Conservation (phyloP, 768 basidiomycete species). For the Mycena galericulata region DNA sequence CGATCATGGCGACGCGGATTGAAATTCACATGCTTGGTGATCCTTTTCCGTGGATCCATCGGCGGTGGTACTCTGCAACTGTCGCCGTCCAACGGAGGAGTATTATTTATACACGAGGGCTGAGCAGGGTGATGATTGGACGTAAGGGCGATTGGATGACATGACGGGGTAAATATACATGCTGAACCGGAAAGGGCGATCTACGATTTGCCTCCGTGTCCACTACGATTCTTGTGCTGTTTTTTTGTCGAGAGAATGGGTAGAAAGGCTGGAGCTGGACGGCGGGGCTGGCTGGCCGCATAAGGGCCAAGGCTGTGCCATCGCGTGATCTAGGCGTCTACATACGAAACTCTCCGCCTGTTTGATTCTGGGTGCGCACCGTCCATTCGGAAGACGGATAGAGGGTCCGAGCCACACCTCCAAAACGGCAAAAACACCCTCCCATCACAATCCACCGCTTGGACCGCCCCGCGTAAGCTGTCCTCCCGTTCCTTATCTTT, state of each 20-base stretch:
- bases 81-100: neutral
- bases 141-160: slow-evolving; percentile 35
- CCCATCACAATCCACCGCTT: slow-evolving; percentile 23
- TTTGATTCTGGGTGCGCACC: slow-evolving; percentile 20
- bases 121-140: slow-evolving; percentile 31
- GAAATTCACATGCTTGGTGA: no score
- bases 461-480: slow-evolving; percentile 27
- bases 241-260: neutral
- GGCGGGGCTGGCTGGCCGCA: neutral
- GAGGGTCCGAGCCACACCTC: slow-evolving; percentile 5
- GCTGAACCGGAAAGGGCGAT: slow-evolving; percentile 29
- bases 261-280: neutral
- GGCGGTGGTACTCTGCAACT: neutral
- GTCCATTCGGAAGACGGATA: slow-evolving; percentile 19
- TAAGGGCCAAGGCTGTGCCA: neutral
- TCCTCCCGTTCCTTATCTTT: slow-evolving; percentile 4
- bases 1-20: no score
- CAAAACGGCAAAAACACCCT: slow-evolving; percentile 9
- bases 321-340: neutral
- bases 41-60: no score
- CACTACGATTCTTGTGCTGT: neutral
- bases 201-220: slow-evolving; percentile 29
- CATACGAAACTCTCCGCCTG: slow-evolving; percentile 9
- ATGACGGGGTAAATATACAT: slow-evolving; percentile 35
- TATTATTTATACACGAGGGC: slow-evolving; percentile 17